Evolutionary conservation across 2,329 filamentous ascomycete species (phyloP).

Genomic region (Emmonsia crescens): DNA sequence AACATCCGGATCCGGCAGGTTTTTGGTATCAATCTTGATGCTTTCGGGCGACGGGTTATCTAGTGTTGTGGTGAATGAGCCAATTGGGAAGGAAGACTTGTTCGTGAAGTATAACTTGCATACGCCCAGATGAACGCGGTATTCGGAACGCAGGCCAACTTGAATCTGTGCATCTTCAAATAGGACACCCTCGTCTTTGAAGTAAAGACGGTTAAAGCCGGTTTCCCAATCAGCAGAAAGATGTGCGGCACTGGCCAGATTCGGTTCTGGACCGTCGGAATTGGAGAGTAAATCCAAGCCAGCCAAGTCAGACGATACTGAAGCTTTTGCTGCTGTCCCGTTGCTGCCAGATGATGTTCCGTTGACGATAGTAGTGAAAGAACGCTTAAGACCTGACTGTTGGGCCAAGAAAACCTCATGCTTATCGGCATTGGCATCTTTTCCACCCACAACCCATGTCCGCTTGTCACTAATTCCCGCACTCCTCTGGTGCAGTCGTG

Average conservation of each 20-base stretch:
- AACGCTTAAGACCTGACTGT: constrained; percentile 71
- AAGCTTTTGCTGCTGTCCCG: constrained; percentile 23
- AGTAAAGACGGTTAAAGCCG: constrained; percentile 73
- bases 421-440: constrained; percentile 77
- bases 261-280: constrained; percentile 54
- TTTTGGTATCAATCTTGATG: constrained; percentile 78
- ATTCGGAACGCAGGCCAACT: constrained; percentile 84
- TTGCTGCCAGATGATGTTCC: constrained; percentile 24
- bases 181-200: constrained; percentile 71
- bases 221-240: constrained; percentile 89
- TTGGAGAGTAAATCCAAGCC: constrained; percentile 60
- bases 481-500: constrained; percentile 87
- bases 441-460: constrained; percentile 96
- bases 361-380: constrained; percentile 55
- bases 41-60: constrained; percentile 57
- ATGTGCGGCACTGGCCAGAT: constrained; percentile 84
- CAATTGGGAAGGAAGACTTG: constrained; percentile 74
- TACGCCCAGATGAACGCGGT: constrained; percentile 88
- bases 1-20: constrained; percentile 73
- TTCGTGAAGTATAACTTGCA: constrained; percentile 94
- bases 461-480: constrained; percentile 86
- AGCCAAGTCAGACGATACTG: constrained; percentile 55
- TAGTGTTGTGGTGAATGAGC: constrained; percentile 86
- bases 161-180: constrained; percentile 95
- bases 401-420: constrained; percentile 72